Evolutionary conservation across 768 basidiomycete genomes (phyloP), one percentile per base, ranked within the genome.

Genomic region (Melanogaster broomeanus): DNA sequence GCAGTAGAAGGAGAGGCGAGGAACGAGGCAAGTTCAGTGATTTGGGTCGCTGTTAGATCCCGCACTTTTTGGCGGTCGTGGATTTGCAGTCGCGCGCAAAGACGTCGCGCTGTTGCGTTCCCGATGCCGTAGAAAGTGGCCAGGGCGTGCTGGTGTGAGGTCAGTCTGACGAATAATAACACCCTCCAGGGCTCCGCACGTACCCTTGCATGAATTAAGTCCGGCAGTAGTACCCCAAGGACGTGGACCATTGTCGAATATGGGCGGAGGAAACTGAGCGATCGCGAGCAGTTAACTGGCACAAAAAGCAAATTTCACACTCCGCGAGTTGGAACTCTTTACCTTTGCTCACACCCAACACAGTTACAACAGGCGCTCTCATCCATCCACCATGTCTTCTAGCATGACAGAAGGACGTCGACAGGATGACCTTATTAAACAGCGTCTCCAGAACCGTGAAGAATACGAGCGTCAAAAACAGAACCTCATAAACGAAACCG

Each of bases 51-150:
- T 24, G 91, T 85, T 28, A 99, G 78, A 66, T 92, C 82, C 43
- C 80, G 81, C 58, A 99, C 84, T 69, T 81, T 84, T 72, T 87
- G 84, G 56, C 78, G 78, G 76, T 92, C 85, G 71, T 98, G 94
- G 46, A 99, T 91, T 64, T 90, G 89, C 40, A 97, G 83, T 53
- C 97, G 87, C 10, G 95, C 92, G 64, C 96, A 93, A 28, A 99
- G 78, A 25, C 88, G 85, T 50, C 82, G 79, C 9, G 95, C 83
- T 15, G 83, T 89, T 54, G 78, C 73, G 60, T 77, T 80, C 6
- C 90, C 90, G 62, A 99, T 77, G 21, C 97, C 97, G 67, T 94
- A 93, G 74, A 98, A 93, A 44, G 79, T 76, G 13, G 87, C 90
- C 52, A 99, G 72, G n/a, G 94, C 96, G 73, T 87, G 84, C 96